Evolutionary conservation across 768 basidiomycete species (phyloP).

Genomic region (Cyathus striatus): DNA sequence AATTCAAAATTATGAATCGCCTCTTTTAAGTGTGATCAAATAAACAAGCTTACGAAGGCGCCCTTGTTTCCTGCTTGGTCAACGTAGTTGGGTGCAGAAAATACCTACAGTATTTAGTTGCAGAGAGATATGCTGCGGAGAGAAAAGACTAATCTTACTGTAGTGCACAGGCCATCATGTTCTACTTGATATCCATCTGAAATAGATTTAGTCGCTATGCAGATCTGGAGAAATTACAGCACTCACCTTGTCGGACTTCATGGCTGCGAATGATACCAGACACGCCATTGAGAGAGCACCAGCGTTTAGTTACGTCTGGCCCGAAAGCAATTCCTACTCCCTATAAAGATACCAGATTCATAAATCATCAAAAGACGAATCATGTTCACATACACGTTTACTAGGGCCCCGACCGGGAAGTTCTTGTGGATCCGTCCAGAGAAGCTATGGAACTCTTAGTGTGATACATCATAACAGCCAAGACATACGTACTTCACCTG

Average conservation of each 20-base stretch:
- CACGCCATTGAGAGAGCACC: conserved; percentile 85
- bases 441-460: conserved; percentile 39
- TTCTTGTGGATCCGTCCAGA: conserved; percentile 97
- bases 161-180: conserved; percentile 91
- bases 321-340: conserved; percentile 97
- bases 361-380: background rate
- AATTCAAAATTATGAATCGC: conserved; percentile 4
- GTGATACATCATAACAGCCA: background rate
- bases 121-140: background rate
- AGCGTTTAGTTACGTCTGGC: conserved; percentile 85
- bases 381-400: conserved; percentile 66
- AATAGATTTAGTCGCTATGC: conserved; percentile 3
- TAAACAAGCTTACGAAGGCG: conserved; percentile 62
- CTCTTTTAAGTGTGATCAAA: background rate
- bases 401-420: conserved; percentile 87
- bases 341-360: conserved; percentile 25
- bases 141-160: conserved; percentile 39
- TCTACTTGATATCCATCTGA: conserved; percentile 92
- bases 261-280: conserved; percentile 92
- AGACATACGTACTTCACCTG: no score
- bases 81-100: conserved; percentile 94
- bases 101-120: conserved; percentile 46
- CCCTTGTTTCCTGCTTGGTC: conserved; percentile 91
- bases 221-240: conserved; percentile 2
- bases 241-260: conserved; percentile 87